Base-by-base conservation (phyloP, 164 flowering plant genomes). In the Vitis rotundifolia region DNA sequence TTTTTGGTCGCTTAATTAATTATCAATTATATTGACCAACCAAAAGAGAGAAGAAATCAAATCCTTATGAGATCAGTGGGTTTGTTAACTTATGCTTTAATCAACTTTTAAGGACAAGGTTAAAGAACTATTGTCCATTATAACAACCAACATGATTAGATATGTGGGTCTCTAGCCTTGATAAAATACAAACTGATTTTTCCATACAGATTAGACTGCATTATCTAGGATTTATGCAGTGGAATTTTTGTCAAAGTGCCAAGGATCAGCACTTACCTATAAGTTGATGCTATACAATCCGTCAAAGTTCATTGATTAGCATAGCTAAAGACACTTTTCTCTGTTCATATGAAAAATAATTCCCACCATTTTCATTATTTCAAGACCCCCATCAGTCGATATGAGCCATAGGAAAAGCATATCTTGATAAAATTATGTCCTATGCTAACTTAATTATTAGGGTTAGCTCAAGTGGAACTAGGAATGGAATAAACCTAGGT, bases 91-190 rank as follows among this genome's bases (percentile, higher is more conserved):
- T 68, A 60, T 71, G 68, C 73, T 75, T 69, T 69, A 71, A 75
- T 65, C 15, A 6, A 64, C 68, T 75, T 74, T 71, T 66, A 68
- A 72, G 75, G 54, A 69, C 70, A 66, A 53, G 18, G 22, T 66
- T 68, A 71, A 76, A 56, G 54, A 60, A 61, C 58, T 37, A 37
- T 19, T 62, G 63, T 52, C 74, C 54, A 68, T 51, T 58, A 68
- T 73, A 77, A 80, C 80, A 63, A 80, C 83, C 83, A 77, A 57
- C 80, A 80, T 68, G 79, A 80, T 77, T 80, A 70, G 78, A 63
- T 65, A 37, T 37, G 22, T 67, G 83, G 67, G 77, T 76, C 83
- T 67, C 22, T 49, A n/a, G 49, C 13, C 62, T 65, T 31, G 64
- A 65, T 49, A 57, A 64, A 64, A 68, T 37, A 44, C 62, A 57